Evolutionary conservation across 225 moss, liverwort and hornwort genomes (phyloP).

Genomic region (Sphagnum tenellum): DNA sequence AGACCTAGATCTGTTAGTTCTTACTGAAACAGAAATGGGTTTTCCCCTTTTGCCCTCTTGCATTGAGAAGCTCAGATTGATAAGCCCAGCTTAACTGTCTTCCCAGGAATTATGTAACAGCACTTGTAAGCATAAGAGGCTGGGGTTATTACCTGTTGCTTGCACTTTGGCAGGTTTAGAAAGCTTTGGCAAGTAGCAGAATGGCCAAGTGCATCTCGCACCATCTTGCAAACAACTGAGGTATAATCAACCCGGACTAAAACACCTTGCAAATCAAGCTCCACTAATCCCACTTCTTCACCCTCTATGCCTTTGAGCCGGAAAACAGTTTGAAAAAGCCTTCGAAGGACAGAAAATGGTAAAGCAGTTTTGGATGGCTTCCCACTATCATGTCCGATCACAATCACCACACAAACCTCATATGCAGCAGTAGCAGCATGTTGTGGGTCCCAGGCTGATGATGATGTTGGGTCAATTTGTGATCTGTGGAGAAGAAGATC

Average conservation of each 20-base stretch:
- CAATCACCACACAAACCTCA: slow-evolving; percentile 23
- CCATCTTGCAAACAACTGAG: slow-evolving; percentile 33
- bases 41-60: not conserved
- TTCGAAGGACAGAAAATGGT: slow-evolving; percentile 21
- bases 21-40: too few species aligned
- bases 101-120: not conserved
- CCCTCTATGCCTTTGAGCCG: slow-evolving; percentile 9
- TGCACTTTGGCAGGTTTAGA: slow-evolving; percentile 6
- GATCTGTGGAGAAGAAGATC: too few species aligned
- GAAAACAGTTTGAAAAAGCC: slow-evolving; percentile 26
- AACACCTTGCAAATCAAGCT: slow-evolving; percentile 21
- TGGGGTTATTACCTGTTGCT: slow-evolving; percentile 10
- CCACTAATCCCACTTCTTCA: slow-evolving; percentile 24
- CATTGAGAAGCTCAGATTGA: not conserved
- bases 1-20: too few species aligned
- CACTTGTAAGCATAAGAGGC: slow-evolving; percentile 1
- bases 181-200: slow-evolving; percentile 35
- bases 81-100: not conserved
- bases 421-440: not conserved
- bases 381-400: slow-evolving; percentile 27
- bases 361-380: slow-evolving; percentile 24
- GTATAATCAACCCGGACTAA: slow-evolving; percentile 41
- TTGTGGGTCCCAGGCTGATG: too few species aligned
- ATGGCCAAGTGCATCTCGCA: slow-evolving; percentile 28
- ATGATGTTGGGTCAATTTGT: too few species aligned